phyloP scores from a whole-genome alignment of 352 stramenopile species.

The Pythium coloratum region DNA sequence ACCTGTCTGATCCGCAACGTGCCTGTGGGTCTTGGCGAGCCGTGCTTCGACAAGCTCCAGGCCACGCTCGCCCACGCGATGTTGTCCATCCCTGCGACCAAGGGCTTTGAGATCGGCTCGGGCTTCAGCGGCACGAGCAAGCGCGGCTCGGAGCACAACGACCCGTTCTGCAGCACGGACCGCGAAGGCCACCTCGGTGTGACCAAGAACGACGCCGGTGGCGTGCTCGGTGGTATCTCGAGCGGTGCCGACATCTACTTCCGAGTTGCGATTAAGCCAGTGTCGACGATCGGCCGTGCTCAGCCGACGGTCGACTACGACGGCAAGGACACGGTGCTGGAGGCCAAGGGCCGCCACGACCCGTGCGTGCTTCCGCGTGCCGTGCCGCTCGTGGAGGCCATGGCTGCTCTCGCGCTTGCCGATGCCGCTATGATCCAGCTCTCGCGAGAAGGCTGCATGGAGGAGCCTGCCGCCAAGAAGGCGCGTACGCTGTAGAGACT shows the following conservation, averaged over 20 bases:
- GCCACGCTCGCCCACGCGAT: conserved; percentile 98
- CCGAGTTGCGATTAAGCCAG: conserved; percentile 98
- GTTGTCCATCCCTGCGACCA: conserved; percentile 98
- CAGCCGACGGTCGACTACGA: conserved; percentile 96
- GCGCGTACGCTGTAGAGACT: conserved; percentile 26
- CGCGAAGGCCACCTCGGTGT: conserved; percentile 64
- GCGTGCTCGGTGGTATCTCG: conserved; percentile 98
- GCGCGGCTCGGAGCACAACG: conserved; percentile 98
- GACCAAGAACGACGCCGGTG: conserved; percentile 89
- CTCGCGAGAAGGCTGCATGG: conserved; percentile 77
- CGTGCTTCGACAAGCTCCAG: conserved; percentile 99
- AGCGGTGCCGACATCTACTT: conserved; percentile 99
- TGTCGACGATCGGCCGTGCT: conserved; percentile 96
- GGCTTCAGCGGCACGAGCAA: conserved; percentile 96
- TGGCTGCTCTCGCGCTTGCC: conserved; percentile 96
- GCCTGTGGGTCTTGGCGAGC: conserved; percentile 95
- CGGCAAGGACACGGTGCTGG: conserved; percentile 94
- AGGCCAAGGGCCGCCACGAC: conserved; percentile 98
- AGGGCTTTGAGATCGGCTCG: conserved; percentile 98
- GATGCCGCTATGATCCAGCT: conserved; percentile 97
- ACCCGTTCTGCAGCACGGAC: conserved; percentile 92
- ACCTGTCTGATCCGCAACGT: conserved; percentile 97
- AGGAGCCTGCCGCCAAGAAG: conserved; percentile 65
- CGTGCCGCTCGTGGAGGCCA: conserved; percentile 97
- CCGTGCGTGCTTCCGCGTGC: conserved; percentile 97